phyloP scores from a whole-genome alignment of 2,329 filamentous ascomycete genomes.

The Paracorniculantispora psalliotae region DNA sequence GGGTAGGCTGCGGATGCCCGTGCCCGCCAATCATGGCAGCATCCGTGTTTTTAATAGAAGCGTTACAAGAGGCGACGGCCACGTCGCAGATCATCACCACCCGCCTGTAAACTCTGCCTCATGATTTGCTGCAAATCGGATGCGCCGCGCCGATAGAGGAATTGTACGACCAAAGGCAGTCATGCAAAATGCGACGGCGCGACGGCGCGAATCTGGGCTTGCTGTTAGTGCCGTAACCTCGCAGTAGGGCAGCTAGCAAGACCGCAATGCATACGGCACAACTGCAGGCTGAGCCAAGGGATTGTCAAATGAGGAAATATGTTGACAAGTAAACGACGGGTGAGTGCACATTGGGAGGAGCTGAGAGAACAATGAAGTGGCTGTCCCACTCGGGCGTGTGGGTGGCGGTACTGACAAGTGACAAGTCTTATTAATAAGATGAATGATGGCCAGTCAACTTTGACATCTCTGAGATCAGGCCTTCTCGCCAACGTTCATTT shows the following conservation, averaged over 20 bases:
- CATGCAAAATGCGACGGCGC: constrained; percentile 3
- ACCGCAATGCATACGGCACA: neutral
- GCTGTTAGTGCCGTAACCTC: neutral
- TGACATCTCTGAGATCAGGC: too few relatives aligned
- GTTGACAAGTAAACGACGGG: too few relatives aligned
- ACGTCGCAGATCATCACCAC: neutral
- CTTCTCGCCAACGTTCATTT: too few relatives aligned
- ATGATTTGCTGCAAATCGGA: neutral
- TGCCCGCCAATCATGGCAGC: too few relatives aligned
- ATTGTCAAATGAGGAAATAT: neutral
- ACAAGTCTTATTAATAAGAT: neutral
- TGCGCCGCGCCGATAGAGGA: neutral
- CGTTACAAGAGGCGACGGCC: neutral
- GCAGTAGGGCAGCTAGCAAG: neutral
- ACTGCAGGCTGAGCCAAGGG: neutral
- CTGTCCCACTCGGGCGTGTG: constrained; percentile 1
- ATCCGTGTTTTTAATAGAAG: neutral
- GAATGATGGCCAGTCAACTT: neutral
- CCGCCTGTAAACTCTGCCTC: neutral
- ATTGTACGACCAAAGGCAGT: neutral
- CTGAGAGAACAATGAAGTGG: neutral
- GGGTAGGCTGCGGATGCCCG: too few relatives aligned
- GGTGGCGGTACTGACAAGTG: neutral
- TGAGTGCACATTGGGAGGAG: too few relatives aligned
- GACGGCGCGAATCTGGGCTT: neutral